These are phyloP conservation scores for Schizosaccharomyces cryophilus DNA, from an alignment of 805 yeast genomes.

Conservation along the genomic window DNA sequence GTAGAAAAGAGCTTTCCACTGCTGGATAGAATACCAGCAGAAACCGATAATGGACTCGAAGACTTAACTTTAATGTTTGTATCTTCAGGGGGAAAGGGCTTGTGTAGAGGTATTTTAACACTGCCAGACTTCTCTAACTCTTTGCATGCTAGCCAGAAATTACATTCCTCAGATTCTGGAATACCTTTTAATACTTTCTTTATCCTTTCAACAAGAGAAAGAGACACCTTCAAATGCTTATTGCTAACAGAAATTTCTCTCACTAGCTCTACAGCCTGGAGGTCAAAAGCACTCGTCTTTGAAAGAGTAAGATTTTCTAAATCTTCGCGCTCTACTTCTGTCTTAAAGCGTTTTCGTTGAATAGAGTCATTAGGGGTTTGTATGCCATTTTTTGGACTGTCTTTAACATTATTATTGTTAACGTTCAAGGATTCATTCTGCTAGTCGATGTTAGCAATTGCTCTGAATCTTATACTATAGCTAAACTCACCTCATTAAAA, in stretches of 20 bases:
- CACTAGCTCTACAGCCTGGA: constrained; percentile 78
- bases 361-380: no score
- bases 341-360: background rate
- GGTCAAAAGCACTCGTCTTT: constrained; percentile 79
- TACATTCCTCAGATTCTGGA: constrained; percentile 26
- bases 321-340: background rate
- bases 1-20: constrained; percentile 53
- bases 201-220: constrained; percentile 48
- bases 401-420: no score
- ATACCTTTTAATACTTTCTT: constrained; percentile 42
- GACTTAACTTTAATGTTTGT: constrained; percentile 51
- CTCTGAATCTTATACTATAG: no score
- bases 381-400: no score
- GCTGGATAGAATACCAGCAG: constrained; percentile 75
- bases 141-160: constrained; percentile 26
- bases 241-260: constrained; percentile 60
- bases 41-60: constrained; percentile 43
- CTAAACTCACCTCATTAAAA: no score
- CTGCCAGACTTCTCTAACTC: constrained; percentile 25
- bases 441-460: no score
- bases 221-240: constrained; percentile 36
- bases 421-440: no score
- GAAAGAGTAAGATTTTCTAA: background rate
- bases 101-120: constrained; percentile 61
- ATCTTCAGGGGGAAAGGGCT: constrained; percentile 48